Conservation (phyloP, 352 stramenopile genomes). For the Ophiocytium majus region DNA sequence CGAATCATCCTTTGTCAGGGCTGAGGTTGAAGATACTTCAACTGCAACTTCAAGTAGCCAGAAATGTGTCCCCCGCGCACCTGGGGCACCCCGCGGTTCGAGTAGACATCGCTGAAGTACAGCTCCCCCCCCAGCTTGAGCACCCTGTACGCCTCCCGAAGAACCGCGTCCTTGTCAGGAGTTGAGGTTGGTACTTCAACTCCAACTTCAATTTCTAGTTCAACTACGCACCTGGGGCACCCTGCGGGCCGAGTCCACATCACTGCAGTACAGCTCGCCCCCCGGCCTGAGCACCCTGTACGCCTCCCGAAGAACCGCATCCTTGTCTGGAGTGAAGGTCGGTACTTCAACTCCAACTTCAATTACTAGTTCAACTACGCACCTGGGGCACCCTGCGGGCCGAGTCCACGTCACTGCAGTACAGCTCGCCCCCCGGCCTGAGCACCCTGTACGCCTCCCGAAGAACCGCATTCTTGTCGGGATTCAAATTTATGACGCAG, state of each 20-base stretch:
- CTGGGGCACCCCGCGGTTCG: slow-evolving; percentile 70
- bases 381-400: slow-evolving; percentile 72
- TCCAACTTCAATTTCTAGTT: too few relatives aligned
- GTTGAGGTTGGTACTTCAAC: slow-evolving; percentile 85
- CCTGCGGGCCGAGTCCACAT: slow-evolving; percentile 76
- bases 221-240: too few relatives aligned
- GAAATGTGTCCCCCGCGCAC: too few relatives aligned
- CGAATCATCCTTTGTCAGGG: too few relatives aligned
- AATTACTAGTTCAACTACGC: too few relatives aligned
- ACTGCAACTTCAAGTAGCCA: too few relatives aligned
- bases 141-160: slow-evolving; percentile 72
- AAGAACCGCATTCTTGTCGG: slow-evolving; percentile 81
- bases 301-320: slow-evolving; percentile 74
- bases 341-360: too few relatives aligned
- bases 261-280: slow-evolving; percentile 83
- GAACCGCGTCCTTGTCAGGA: slow-evolving; percentile 77
- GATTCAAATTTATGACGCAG: slow-evolving; percentile 83
- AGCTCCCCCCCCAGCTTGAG: slow-evolving; percentile 79
- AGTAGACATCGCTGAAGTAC: slow-evolving; percentile 85
- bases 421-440: slow-evolving; percentile 77
- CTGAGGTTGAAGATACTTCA: too few relatives aligned
- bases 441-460: slow-evolving; percentile 73
- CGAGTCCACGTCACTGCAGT: slow-evolving; percentile 83
- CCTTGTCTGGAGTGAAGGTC: slow-evolving; percentile 83
- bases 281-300: slow-evolving; percentile 72